Base-by-base conservation (phyloP, 306 rosid genomes). In the Hylodesmum podocarpum region DNA sequence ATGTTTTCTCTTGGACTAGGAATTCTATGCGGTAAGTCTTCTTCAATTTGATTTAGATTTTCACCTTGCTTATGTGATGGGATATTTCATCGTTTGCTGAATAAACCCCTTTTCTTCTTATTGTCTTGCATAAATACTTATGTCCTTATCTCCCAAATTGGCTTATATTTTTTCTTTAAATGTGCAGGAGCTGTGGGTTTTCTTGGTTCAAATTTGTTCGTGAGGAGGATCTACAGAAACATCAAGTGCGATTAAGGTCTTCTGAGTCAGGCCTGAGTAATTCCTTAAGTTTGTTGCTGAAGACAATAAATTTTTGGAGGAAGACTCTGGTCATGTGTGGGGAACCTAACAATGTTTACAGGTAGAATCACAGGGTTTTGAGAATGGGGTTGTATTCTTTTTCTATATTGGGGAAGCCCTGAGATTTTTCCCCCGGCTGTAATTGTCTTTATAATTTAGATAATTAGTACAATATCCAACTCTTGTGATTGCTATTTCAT, bases 1-100 rank as follows among this genome's bases (percentile, higher is more conserved):
- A 96, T 96, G 99, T 92, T 96, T 80, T 96, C 98, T 71, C 97
- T 96, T 22, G 99, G 99, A 55, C 87, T 96, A 65, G 99, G 99
- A 77, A 92, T 92, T 82, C 93, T 96, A 29, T 96, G 99, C 33
- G 99, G 99, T 96, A 85, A 88, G 96, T 87, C 58, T 33, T 71
- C 21, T 16, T 41, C n/a, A 16, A 25, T 62, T 46, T 49, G 19
- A 73, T 39, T 49, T 41, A 18, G 37, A 34, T 74, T 70, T 73
- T 59, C 66, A 57, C 29, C 58, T 29, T 64, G 75, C 47, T 61
- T 29, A 49, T 62, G 31, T 78, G 55, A 33, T 27, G 11, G 8
- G 25, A 46, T 77, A 11, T 40, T 57, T 44, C 51, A 19, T 40
- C 22, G 36, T 51, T 7, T 46, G 24, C 29, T 61, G 65, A 53